Evolutionary conservation across 192 early-diverging fungal genomes (phyloP).

Genomic region (Entomortierella beljakovae): DNA sequence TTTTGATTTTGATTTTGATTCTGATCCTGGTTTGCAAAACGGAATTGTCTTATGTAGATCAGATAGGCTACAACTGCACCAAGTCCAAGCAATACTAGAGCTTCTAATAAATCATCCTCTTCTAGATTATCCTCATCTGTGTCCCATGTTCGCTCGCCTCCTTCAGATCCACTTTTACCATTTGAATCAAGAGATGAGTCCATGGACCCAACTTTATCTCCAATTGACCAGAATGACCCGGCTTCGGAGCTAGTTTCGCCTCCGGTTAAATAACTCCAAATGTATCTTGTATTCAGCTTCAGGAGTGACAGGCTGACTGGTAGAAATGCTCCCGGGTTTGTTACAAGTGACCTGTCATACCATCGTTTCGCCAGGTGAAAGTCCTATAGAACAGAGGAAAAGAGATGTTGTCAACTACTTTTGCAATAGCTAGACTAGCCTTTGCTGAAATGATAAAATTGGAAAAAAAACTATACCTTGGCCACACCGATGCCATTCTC

Average conservation of each 20-base stretch:
- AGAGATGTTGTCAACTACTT: background rate
- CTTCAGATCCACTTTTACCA: background rate
- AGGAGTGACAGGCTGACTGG: constrained; percentile 81
- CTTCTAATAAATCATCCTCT: constrained; percentile 66
- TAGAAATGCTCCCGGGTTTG: constrained; percentile 84
- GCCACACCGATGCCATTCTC: constrained; percentile 92
- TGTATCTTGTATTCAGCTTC: constrained; percentile 73
- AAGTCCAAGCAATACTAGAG: constrained; percentile 62
- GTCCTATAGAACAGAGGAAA: constrained; percentile 63
- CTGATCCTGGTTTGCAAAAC: constrained; percentile 53
- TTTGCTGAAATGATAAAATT: no score
- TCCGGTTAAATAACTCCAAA: constrained; percentile 73
- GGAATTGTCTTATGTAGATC: constrained; percentile 69
- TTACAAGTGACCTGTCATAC: constrained; percentile 86
- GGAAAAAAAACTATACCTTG: constrained; percentile 56
- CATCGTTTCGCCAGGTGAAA: constrained; percentile 93
- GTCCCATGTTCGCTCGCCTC: constrained; percentile 17
- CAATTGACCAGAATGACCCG: constrained; percentile 33
- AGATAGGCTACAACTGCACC: constrained; percentile 66
- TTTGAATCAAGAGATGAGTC: background rate
- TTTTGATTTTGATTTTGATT: constrained; percentile 19
- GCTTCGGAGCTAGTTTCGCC: constrained; percentile 57
- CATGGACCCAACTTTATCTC: constrained; percentile 13
- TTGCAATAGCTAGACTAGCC: no score
- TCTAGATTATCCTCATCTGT: constrained; percentile 55